Evolutionary conservation across 345 rosid species (phyloP).

Genomic region (Arabidopsis suecica): DNA sequence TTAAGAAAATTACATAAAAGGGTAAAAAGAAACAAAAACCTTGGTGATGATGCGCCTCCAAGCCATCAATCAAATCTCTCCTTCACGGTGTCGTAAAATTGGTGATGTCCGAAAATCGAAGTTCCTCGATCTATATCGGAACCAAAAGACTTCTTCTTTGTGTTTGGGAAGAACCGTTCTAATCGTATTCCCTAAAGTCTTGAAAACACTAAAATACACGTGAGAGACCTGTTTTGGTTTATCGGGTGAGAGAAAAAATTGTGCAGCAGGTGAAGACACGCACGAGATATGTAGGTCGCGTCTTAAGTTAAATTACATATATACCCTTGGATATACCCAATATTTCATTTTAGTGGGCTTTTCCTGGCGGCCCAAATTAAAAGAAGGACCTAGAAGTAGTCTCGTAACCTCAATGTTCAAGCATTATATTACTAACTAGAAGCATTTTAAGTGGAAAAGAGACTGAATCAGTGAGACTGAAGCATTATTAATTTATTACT

Average conservation of each 20-base stretch:
- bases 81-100: slow-evolving; percentile 15
- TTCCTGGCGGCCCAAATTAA: not conserved
- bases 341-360: slow-evolving; percentile 5
- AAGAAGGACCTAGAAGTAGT: not conserved
- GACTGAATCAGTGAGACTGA: too few relatives aligned
- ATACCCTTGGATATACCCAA: not conserved
- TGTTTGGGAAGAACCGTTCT: slow-evolving; percentile 10
- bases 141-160: not conserved
- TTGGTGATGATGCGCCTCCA: slow-evolving; percentile 86
- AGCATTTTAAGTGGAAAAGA: too few relatives aligned
- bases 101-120: slow-evolving; percentile 20
- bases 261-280: slow-evolving; percentile 43
- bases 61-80: slow-evolving; percentile 61
- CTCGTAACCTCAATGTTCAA: not conserved
- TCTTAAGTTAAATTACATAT: not conserved
- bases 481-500: too few relatives aligned
- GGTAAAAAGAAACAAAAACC: slow-evolving; percentile 45
- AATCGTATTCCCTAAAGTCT: slow-evolving; percentile 9
- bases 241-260: slow-evolving; percentile 33
- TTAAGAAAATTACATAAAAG: not conserved
- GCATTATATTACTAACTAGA: too few relatives aligned
- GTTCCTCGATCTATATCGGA: slow-evolving; percentile 34
- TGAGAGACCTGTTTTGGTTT: slow-evolving; percentile 40
- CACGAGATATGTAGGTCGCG: slow-evolving; percentile 35
- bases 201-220: not conserved